Base-by-base conservation (phyloP, 2,329 filamentous ascomycete genomes). In the Fusarium sp. region DNA sequence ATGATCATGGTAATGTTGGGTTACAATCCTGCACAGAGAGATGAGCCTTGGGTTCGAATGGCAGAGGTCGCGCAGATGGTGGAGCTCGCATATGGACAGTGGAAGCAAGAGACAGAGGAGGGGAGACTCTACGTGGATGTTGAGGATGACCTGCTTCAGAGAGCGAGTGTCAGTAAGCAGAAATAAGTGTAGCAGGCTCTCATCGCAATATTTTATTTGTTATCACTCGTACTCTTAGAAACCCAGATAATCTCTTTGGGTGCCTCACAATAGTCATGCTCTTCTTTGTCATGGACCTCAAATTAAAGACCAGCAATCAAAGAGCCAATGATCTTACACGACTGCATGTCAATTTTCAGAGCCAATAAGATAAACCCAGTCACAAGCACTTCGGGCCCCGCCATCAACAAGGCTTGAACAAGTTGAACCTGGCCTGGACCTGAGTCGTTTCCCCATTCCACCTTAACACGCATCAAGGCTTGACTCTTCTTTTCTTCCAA, bases 101-200 rank as follows among this genome's bases (percentile, higher is more conserved):
- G 83, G 83, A 78, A 77, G 62, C 59, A 62, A 5, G 50, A 66
- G 8, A 82, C 78, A 1, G 73, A 78, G 2, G 82, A 82, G 20
- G 82, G 82, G 4, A 62, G 26, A 42, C 59, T 75, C 12, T 81
- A 82, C 66, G 66, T 77, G n/a, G 83, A 84, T 63, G 66, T 82
- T 20, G 80, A 79, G 18, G 78, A 79, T 62, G 77, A 77, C 28
- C 62, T 78, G 71, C 58, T 44, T 41, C 58, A 36, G 36, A 52
- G 62, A 61, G 56, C 14, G 41, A n/a, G 20, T 20, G 17, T 8
- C 8, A 32, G 44, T 47, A 13, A 39, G 10, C 5, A 28, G 7
- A 26, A 28, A 36, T 14, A 18, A n/a, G 15, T 28, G 17, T 24
- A 24, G 3, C 24, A 34, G 24, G 32, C 13, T 12, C 13, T 22